phyloP scores from a whole-genome alignment of 208 protist genomes.

The Histomonas meleagridis region DNA sequence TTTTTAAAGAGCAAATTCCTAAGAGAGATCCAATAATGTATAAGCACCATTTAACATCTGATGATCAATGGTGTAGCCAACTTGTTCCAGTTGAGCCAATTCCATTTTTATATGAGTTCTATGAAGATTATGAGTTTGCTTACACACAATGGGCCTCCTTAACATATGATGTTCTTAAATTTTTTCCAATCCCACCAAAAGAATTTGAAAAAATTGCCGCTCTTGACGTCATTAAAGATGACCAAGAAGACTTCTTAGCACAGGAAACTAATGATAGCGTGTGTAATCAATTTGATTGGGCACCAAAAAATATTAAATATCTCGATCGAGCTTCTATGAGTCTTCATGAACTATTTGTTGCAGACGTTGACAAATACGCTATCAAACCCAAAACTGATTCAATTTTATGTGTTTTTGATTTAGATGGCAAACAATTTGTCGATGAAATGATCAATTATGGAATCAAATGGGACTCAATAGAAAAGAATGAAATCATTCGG shows the following conservation, averaged over 20 bases:
- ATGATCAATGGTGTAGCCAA: neutral
- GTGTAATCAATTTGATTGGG: neutral
- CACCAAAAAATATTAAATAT: neutral
- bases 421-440: neutral
- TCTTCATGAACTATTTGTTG: neutral
- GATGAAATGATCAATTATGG: neutral
- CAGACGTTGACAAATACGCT: neutral
- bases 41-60: neutral
- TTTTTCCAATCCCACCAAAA: neutral
- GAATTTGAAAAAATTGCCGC: neutral
- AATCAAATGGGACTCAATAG: neutral
- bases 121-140: neutral
- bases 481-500: neutral
- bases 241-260: no score
- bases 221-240: neutral
- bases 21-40: neutral
- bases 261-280: no score
- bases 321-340: neutral
- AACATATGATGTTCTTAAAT: neutral
- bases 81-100: neutral
- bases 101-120: neutral
- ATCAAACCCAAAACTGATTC: neutral
- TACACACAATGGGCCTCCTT: neutral
- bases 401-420: neutral
- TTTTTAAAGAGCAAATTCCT: neutral